Evolutionary conservation across 108 stramenopile genomes (phyloP), one percentile per base, ranked within the genome.

Genomic region (Fragilaria crotonensis): DNA sequence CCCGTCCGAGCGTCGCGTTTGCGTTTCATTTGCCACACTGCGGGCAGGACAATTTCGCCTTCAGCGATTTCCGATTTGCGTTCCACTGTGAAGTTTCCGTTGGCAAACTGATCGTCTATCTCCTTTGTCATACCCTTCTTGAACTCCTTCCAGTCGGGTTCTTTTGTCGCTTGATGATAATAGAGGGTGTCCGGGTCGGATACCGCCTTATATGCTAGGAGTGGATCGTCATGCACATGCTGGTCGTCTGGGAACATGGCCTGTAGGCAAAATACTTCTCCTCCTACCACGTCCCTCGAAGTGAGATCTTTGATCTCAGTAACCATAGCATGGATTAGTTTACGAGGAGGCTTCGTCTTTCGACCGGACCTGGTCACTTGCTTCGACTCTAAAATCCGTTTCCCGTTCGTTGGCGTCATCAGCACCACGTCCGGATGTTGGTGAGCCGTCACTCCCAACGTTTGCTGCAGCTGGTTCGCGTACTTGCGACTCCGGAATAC

Each of bases 21-120:
- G 23, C 73, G 48, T 56, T 59, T 54, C 70, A 81, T 73, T 36
- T 62, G 14, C 80, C 80, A 81, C 18, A 77, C 69, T 23, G 69
- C 72, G 29, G 68, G 72, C 32, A 77, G 45, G 1, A 75, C 22
- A 17, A 30, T 66, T 4, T 29, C 22, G 20, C 64, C 68, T 25
- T 57, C 27, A 0, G 73, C 70, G 4, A 79, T 57, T 0, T 57
- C 5, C 3, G 27, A 36, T 29, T 48, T 32, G 5, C 30, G 62
- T 21, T 68, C 44, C 1, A 78, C 17, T 27, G 4, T 18, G 31
- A 45, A 72, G 25, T 66, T 30, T 2, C 27, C 30, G 1, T 41
- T 33, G 0, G 17, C 19, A 1, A 27, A 26, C 17, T 62, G 55
- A 29, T 62, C 55, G 17, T 26, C 2, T 2, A 64, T 49, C 23